These are phyloP conservation scores for Colletotrichum cuscutae DNA, from an alignment of 2,329 filamentous ascomycete species.

Conservation along the genomic window DNA sequence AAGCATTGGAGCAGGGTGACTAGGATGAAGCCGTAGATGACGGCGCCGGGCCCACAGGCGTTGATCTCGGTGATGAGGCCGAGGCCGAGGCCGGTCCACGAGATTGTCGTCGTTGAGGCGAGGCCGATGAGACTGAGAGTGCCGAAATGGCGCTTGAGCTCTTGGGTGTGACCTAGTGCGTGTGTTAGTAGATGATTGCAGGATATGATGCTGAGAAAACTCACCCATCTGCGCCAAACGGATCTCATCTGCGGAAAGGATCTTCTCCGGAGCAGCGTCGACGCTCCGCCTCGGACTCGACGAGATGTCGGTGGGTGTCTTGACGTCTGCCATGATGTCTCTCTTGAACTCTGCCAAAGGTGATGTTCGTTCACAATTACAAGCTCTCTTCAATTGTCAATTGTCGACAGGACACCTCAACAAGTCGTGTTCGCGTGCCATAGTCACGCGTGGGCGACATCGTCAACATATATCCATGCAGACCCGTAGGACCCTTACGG, in stretches of 20 bases:
- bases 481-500: background rate
- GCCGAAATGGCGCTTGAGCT: constrained; percentile 58
- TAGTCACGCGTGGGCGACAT: constrained; percentile 2
- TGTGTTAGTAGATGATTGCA: background rate
- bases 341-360: background rate
- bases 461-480: constrained; percentile 21
- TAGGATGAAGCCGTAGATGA: constrained; percentile 62
- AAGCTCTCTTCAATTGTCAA: background rate
- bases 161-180: constrained; percentile 55
- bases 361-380: background rate
- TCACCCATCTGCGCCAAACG: constrained; percentile 56
- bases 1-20: constrained; percentile 58
- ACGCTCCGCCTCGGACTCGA: constrained; percentile 26
- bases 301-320: constrained; percentile 16
- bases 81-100: constrained; percentile 58
- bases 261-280: constrained; percentile 23
- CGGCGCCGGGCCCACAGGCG: constrained; percentile 57
- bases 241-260: constrained; percentile 48
- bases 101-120: constrained; percentile 60
- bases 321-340: constrained; percentile 18
- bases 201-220: constrained; percentile 5
- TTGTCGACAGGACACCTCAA: background rate
- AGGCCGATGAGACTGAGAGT: constrained; percentile 58
- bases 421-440: constrained; percentile 8
- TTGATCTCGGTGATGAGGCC: constrained; percentile 57